Evolutionary conservation across 176 grass and related monocot genomes (phyloP).

Genomic region (Triticum turgidum): DNA sequence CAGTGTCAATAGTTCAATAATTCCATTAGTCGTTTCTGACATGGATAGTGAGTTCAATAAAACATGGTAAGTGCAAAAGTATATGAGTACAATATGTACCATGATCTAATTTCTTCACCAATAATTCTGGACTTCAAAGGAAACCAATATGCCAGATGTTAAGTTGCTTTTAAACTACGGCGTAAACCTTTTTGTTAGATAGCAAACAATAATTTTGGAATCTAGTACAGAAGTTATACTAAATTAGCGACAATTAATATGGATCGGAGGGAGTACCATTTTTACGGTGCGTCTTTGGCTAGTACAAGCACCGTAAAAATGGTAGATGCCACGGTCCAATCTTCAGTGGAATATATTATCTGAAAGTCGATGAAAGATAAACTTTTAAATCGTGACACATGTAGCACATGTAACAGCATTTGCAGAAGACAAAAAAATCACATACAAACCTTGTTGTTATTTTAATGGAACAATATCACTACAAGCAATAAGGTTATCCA

Average conservation of each 20-base stretch:
- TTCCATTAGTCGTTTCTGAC: not conserved
- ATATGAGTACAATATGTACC: not conserved
- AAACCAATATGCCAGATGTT: not conserved
- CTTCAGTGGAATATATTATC: slow-evolving; percentile 1
- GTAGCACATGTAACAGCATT: too few species aligned
- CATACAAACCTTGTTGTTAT: too few species aligned
- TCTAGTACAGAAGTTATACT: too few species aligned
- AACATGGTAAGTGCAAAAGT: not conserved
- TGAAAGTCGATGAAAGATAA: not conserved
- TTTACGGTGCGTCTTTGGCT: too few species aligned
- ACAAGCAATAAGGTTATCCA: not conserved
- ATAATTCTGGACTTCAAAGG: not conserved
- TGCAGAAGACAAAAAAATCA: too few species aligned
- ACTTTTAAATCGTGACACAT: not conserved
- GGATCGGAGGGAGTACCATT: too few species aligned
- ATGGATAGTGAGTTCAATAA: not conserved
- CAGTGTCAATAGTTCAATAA: not conserved
- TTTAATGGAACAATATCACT: too few species aligned
- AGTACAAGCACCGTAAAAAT: too few species aligned
- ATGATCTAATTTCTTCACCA: not conserved
- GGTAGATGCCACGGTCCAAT: not conserved
- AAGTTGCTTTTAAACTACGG: not conserved
- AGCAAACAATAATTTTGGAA: not conserved
- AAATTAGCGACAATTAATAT: too few species aligned
- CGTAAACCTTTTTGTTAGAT: not conserved